These are phyloP conservation scores for Malbranchea zuffiana DNA, from an alignment of 2,329 filamentous ascomycete genomes.

Conservation along the genomic window DNA sequence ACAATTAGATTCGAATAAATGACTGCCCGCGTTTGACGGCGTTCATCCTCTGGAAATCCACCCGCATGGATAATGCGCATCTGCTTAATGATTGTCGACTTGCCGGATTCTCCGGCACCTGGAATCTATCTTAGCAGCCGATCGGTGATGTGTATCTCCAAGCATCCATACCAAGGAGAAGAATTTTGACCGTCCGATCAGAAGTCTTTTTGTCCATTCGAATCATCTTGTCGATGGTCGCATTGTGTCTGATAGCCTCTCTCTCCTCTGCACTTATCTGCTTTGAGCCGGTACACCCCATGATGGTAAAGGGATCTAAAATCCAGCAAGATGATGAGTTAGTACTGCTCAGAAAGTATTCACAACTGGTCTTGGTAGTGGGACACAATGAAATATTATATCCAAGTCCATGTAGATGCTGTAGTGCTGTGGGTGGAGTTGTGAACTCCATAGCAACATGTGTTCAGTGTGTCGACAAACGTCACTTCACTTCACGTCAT, in stretches of 20 bases:
- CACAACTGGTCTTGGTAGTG: too few species aligned
- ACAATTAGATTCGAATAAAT: constrained; percentile 93
- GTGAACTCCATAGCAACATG: too few species aligned
- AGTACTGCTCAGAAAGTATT: too few species aligned
- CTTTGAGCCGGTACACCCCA: constrained; percentile 38
- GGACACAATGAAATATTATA: too few species aligned
- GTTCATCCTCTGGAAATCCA: constrained; percentile 81
- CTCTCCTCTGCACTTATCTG: constrained; percentile 30
- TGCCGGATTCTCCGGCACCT: constrained; percentile 93
- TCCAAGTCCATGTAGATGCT: too few species aligned
- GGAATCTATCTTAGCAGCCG: constrained; percentile 4
- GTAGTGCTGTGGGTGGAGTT: too few species aligned
- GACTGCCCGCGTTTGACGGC: constrained; percentile 86
- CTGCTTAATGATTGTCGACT: constrained; percentile 95
- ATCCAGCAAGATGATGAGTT: too few species aligned
- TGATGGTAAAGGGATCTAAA: constrained; percentile 14
- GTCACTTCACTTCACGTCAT: too few species aligned
- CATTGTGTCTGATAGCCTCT: constrained; percentile 34
- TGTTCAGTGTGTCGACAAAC: too few species aligned
- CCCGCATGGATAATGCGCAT: constrained; percentile 96
- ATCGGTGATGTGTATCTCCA: neutral
- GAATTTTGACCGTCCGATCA: constrained; percentile 80
- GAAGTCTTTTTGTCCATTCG: constrained; percentile 79
- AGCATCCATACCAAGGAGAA: constrained; percentile 64
- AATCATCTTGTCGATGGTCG: constrained; percentile 75